Evolutionary conservation across 805 yeast species (phyloP).

Genomic region (Isabelozyma heimii): DNA sequence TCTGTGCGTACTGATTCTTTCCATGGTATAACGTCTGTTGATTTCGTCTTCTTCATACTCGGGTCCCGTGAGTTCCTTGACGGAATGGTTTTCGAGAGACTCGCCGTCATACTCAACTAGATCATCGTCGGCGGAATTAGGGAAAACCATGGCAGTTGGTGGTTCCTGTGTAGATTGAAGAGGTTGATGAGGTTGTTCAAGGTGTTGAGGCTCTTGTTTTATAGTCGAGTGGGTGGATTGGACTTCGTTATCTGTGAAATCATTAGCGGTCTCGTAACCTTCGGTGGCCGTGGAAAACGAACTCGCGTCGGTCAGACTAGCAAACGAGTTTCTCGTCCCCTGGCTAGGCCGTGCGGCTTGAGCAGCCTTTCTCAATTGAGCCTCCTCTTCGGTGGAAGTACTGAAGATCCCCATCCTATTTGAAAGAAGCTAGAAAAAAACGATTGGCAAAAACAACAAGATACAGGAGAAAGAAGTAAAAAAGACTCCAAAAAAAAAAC

Average conservation of each 20-base stretch:
- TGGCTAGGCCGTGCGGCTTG: neutral
- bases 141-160: too few species aligned
- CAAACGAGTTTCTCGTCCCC: neutral
- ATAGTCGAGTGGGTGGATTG: neutral
- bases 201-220: neutral
- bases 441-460: too few species aligned
- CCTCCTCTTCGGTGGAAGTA: slow-evolving; percentile 28
- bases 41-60: slow-evolving; percentile 10
- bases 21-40: slow-evolving; percentile 14
- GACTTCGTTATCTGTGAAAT: slow-evolving; percentile 3
- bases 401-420: slow-evolving; percentile 36
- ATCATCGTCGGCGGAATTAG: neutral
- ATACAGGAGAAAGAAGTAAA: neutral
- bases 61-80: neutral
- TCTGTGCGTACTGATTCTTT: slow-evolving; percentile 13
- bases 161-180: too few species aligned
- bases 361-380: slow-evolving; percentile 24
- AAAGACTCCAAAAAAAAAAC: neutral
- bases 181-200: neutral
- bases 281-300: slow-evolving; percentile 25
- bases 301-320: slow-evolving; percentile 1
- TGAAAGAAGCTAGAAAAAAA: too few species aligned
- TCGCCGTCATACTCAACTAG: slow-evolving; percentile 2
- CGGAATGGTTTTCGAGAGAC: slow-evolving; percentile 1
- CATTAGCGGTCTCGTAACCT: slow-evolving; percentile 34